Evolutionary conservation across 352 stramenopile species (phyloP), one percentile per base, ranked within the genome.

Genomic region (Blastocystis sp.): DNA sequence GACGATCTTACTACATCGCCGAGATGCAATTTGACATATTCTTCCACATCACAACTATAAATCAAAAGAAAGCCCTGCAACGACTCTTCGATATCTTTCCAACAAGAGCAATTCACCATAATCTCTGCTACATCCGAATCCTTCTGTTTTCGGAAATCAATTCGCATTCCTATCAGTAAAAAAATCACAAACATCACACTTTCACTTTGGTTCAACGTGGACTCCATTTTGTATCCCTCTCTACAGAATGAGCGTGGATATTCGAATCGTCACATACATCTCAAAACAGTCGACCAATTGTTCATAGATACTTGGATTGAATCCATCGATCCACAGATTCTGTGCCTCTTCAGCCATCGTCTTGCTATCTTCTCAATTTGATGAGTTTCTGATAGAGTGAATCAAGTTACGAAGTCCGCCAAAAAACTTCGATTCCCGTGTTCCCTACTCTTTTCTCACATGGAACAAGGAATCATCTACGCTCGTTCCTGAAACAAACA

Each of bases 111-210:
- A n/a, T 54, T 41, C 53, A 80, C 55, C 43, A 80, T 64, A 11
- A 80, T 62, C 13, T 62, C 39, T 15, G 55, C 50, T 13, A 23
- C 15, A n/a, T 63, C 45, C 23, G 9, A n/a, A 41, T 62, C 50
- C 39, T 80, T 80, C 23, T 39, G 45, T 53, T 80, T 80, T 64
- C n/a, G 34, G 70, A 80, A 80, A 61, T 80, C 70, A 53, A 80
- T 80, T 62, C 70, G 20, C 45, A 80, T 80, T 80, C 70, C 70
- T 80, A 18, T 18, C n/a, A 1, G n/a, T 45, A 34, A 56, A 18
- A 63, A 63, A 80, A 41, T 23, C 45, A n/a, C 53, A 9, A 23
- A 62, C 45, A 34, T n/a, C 15, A 20, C 47, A 80, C 70, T 53
- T 64, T 80, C 45, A 54, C 50, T 80, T 47, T 80, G 70, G 45